Conservation (phyloP, 495 filamentous ascomycete species). For the Penicillium lagena region DNA sequence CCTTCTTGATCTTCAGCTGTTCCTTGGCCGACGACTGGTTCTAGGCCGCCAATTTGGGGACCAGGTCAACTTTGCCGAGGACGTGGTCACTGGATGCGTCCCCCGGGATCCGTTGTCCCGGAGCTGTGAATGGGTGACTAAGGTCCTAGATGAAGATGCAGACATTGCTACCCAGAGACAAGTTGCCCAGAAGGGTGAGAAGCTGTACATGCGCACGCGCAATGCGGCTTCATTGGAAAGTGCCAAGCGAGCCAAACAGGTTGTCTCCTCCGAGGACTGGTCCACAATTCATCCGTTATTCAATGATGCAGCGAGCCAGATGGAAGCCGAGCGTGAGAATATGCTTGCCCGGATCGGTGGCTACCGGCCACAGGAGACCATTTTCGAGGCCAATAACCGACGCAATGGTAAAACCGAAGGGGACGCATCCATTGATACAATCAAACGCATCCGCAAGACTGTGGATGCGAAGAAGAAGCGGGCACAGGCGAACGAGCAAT, state of each 20-base stretch:
- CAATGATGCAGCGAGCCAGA: conserved; percentile 52
- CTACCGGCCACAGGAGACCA: conserved; percentile 83
- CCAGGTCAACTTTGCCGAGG: conserved; percentile 63
- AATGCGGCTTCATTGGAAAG: conserved; percentile 84
- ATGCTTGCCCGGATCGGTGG: conserved; percentile 82
- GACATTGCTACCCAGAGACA: conserved; percentile 64
- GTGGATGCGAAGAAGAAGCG: conserved; percentile 39
- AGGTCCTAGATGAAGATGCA: conserved; percentile 62
- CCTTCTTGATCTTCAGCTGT: conserved; percentile 89
- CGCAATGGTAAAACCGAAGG: conserved; percentile 48
- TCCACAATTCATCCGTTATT: conserved; percentile 70
- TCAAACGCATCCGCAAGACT: conserved; percentile 59
- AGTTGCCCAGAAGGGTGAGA: conserved; percentile 85
- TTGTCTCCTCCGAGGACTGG: conserved; percentile 63
- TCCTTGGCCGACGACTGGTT: conserved; percentile 74
- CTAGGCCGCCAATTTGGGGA: conserved; percentile 51
- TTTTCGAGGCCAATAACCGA: conserved; percentile 83
- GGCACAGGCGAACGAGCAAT: conserved; percentile 22
- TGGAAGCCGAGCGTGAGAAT: conserved; percentile 65
- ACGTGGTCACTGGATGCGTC: conserved; percentile 72
- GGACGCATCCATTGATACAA: conserved; percentile 70
- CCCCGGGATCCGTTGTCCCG: conserved; percentile 63
- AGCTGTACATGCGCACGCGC: conserved; percentile 81
- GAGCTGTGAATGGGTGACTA: conserved; percentile 71
- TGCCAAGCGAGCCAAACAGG: conserved; percentile 73